Conservation (phyloP, 2,329 filamentous ascomycete species). For the Sporothrix sp. region DNA sequence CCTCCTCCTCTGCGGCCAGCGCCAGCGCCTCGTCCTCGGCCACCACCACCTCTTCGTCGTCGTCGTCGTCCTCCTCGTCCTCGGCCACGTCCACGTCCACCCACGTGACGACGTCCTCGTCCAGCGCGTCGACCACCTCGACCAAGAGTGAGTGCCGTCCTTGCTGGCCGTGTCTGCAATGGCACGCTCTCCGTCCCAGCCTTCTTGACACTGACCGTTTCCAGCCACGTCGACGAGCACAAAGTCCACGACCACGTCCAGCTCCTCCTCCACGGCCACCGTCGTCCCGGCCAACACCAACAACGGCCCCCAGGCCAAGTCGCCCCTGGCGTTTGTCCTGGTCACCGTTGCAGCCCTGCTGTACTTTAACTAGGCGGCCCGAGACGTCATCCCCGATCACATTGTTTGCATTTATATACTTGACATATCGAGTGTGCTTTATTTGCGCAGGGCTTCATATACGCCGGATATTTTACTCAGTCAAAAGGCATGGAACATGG, state of each 20-base stretch:
- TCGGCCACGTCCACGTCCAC: background rate
- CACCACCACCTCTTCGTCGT: background rate
- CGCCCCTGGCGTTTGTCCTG: conserved; percentile 32
- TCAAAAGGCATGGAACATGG: background rate
- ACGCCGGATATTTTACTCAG: background rate
- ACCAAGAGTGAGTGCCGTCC: conserved; percentile 8
- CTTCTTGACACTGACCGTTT: no score
- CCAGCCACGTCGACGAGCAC: conserved; percentile 16
- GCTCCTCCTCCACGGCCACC: no score
- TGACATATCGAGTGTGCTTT: no score
- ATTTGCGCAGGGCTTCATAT: background rate
- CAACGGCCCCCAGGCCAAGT: conserved; percentile 29
- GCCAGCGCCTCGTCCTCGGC: conserved; percentile 1
- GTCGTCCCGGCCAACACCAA: conserved; percentile 25
- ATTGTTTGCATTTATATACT: background rate
- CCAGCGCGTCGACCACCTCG: conserved; percentile 6
- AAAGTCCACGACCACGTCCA: conserved; percentile 15
- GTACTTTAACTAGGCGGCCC: conserved; percentile 31
- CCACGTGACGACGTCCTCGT: background rate
- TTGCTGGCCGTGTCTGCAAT: background rate
- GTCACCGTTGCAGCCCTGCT: conserved; percentile 31
- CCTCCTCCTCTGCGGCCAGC: conserved; percentile 11
- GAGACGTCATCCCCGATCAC: background rate
- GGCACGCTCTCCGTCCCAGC: no score
- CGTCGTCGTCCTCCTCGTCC: background rate